These are phyloP conservation scores for Coemansia sp. DNA, from an alignment of 192 early-diverging fungal genomes.

Conservation along the genomic window DNA sequence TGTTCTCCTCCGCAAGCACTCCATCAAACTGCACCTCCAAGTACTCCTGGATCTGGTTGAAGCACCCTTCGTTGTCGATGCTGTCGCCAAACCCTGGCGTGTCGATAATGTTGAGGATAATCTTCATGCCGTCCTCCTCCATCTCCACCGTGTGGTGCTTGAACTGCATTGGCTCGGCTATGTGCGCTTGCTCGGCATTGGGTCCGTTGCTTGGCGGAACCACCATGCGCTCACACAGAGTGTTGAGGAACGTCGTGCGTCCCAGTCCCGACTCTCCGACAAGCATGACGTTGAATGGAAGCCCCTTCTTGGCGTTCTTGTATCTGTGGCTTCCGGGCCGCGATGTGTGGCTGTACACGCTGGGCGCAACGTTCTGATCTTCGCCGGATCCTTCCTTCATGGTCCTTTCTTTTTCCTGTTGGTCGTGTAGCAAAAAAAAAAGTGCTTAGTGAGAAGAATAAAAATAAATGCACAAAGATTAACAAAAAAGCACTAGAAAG, in stretches of 20 bases:
- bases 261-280: slow-evolving; percentile 92
- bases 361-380: slow-evolving; percentile 57
- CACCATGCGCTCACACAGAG: slow-evolving; percentile 84
- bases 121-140: slow-evolving; percentile 97
- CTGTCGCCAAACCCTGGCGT: slow-evolving; percentile 98
- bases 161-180: slow-evolving; percentile 88
- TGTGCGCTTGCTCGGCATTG: slow-evolving; percentile 73
- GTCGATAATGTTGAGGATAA: slow-evolving; percentile 96
- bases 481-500: not conserved
- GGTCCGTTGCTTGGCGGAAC: slow-evolving; percentile 66
- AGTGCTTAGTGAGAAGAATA: not conserved
- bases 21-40: slow-evolving; percentile 94
- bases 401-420: not conserved
- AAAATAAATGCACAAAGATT: not conserved
- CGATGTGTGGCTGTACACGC: slow-evolving; percentile 54
- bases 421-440: too few species aligned
- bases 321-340: slow-evolving; percentile 65
- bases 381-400: slow-evolving; percentile 55
- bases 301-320: slow-evolving; percentile 95
- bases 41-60: slow-evolving; percentile 90
- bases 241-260: slow-evolving; percentile 99
- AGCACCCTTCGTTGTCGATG: slow-evolving; percentile 91
- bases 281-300: slow-evolving; percentile 97
- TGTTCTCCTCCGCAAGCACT: slow-evolving; percentile 85
- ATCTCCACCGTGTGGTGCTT: slow-evolving; percentile 90